A percentile compares a stretch with the other conserved stretches of the same genome.
These are phyloP conservation scores for Pleomassaria siparia DNA, from an alignment of 2,329 filamentous ascomycete genomes.

Conservation along the genomic window DNA sequence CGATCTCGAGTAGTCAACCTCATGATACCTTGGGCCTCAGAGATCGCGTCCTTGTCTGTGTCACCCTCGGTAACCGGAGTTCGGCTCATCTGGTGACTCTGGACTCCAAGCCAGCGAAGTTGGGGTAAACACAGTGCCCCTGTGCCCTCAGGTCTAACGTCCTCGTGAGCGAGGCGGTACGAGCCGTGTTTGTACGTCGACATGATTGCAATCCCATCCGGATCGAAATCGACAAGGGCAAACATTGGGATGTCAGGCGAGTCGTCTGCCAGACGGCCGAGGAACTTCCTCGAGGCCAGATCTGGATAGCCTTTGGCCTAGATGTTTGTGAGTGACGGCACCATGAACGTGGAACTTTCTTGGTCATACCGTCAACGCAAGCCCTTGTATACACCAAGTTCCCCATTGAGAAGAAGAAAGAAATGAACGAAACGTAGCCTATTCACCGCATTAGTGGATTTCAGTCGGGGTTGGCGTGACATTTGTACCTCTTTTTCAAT, in stretches of 20 bases:
- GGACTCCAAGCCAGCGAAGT: constrained; percentile 68
- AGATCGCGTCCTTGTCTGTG: constrained; percentile 10
- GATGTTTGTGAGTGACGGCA: constrained; percentile 8
- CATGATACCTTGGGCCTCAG: constrained; percentile 47
- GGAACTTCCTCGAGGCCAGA: constrained; percentile 66
- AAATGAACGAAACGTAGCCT: constrained; percentile 76
- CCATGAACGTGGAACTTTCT: background rate
- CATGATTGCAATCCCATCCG: constrained; percentile 73
- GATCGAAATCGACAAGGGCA: constrained; percentile 73
- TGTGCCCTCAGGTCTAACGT: constrained; percentile 42
- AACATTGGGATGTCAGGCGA: constrained; percentile 54
- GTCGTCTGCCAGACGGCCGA: constrained; percentile 50
- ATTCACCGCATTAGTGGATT: constrained; percentile 14
- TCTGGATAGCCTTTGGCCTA: constrained; percentile 85
- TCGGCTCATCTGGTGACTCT: constrained; percentile 33
- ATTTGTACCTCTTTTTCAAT: constrained; percentile 80
- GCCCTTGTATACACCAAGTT: constrained; percentile 54
- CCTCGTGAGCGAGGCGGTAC: constrained; percentile 62
- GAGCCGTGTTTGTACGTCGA: constrained; percentile 74
- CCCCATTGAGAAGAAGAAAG: constrained; percentile 59
- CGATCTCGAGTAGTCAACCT: constrained; percentile 60
- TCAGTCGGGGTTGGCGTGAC: constrained; percentile 4
- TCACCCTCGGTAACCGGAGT: constrained; percentile 15
- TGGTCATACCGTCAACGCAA: constrained; percentile 65
- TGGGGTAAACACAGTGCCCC: constrained; percentile 45